These are phyloP conservation scores for Penicillium sp. DNA, from an alignment of 2,329 filamentous ascomycete species.

Conservation along the genomic window DNA sequence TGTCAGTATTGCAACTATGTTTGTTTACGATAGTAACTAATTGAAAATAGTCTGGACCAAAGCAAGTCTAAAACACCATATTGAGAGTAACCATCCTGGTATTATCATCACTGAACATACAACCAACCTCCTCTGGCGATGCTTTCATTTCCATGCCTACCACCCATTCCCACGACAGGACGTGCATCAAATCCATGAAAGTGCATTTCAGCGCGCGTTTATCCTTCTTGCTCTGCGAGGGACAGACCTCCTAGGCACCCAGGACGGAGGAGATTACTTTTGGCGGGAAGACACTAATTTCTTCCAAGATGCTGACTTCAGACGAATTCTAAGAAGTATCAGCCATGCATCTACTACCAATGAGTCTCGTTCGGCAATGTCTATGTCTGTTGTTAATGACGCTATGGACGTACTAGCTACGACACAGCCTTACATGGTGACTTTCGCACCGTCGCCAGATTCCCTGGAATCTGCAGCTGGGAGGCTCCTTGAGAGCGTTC, in stretches of 20 bases:
- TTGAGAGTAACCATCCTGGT: background rate
- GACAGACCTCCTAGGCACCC: conserved; percentile 1
- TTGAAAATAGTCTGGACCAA: conserved; percentile 1
- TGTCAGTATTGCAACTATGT: background rate
- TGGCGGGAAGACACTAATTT: background rate
- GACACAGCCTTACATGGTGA: background rate
- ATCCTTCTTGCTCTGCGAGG: background rate
- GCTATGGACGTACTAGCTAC: conserved; percentile 2
- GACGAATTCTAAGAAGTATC: conserved; percentile 5
- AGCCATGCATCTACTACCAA: background rate
- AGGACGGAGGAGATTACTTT: conserved; percentile 5
- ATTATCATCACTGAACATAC: background rate
- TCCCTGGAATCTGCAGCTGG: background rate
- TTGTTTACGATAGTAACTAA: background rate
- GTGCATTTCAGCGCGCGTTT: background rate
- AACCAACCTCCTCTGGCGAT: background rate
- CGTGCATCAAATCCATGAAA: background rate
- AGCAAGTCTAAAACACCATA: background rate
- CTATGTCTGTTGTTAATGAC: background rate
- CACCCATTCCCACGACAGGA: background rate
- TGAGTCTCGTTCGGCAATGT: background rate
- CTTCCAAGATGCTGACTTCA: conserved; percentile 3
- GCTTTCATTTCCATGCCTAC: conserved; percentile 4
- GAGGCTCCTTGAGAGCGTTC: background rate
- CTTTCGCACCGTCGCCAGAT: conserved; percentile 3